Base-by-base conservation (phyloP, 768 basidiomycete species). In the Gelatoporia subvermispora region DNA sequence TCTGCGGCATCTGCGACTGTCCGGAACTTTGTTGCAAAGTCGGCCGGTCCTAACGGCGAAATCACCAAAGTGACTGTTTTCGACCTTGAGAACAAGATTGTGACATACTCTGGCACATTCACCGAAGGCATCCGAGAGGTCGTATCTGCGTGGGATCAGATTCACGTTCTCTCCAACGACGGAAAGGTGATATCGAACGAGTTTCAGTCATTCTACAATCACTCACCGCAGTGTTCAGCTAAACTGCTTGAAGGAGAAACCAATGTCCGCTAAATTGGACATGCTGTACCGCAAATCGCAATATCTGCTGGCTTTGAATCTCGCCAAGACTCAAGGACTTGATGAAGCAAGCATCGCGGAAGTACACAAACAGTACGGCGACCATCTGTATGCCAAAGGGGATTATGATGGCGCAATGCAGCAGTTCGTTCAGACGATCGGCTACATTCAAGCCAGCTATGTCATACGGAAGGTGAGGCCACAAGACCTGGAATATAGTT, bases 381-480 rank as follows among this genome's bases (percentile, higher is more conserved):
- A 98, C 60, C 82, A 93, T 60, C 72, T 97, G 11, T 97, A 99
- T 62, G 60, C 72, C 16, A 96, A 95, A 65, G 86, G 85, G 4
- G 93, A 97, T 59, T 95, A 87, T 57, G 96, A 98, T 51, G 87
- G 82, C 4, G 86, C 94, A 0, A 95, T 97, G 89, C 77, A 81
- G 31, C 93, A 96, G 62, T 98, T 88, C 62, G 70, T 96, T 23
- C 79, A 88, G 61, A 98, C 96, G 0, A 85, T 98, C 17, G 91
- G 95, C 0, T 73, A 82, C 41, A 71, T 96, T 0, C 89, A 93
- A 52, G 91, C 94, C 0, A 96, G 93, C 61, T 96, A 97, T 67
- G 93, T 98, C 28, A 93, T 98, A 43, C 82, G 96, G 57, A 99
- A 97, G 78, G 95, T 93, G 59, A 45, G 65, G 35, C 8, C 8